Evolutionary conservation across 257 asterid genomes (phyloP).

Genomic region (Capsicum rhomboideum): DNA sequence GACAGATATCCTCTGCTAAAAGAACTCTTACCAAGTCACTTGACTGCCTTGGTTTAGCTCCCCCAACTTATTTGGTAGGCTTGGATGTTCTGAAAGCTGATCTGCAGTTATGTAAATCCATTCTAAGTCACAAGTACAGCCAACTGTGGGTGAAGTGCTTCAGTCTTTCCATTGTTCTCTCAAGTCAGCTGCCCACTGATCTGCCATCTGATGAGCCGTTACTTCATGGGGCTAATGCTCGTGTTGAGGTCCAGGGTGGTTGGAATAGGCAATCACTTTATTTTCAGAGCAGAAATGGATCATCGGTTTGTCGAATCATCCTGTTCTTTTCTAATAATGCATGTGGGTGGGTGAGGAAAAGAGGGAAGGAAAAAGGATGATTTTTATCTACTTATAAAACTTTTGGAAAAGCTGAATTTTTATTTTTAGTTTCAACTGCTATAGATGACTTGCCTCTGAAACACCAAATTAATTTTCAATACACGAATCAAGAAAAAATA

Average conservation of each 20-base stretch:
- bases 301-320: slow-evolving; percentile 25
- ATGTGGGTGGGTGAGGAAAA: background rate
- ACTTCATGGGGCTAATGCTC: slow-evolving; percentile 36
- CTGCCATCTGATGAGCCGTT: slow-evolving; percentile 23
- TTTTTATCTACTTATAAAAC: background rate
- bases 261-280: slow-evolving; percentile 29
- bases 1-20: slow-evolving; percentile 1
- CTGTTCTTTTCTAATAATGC: background rate
- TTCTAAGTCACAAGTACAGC: slow-evolving; percentile 18
- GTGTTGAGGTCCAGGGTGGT: slow-evolving; percentile 29
- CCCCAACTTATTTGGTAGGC: slow-evolving; percentile 35
- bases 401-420: background rate
- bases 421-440: background rate
- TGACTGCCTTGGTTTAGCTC: slow-evolving; percentile 13
- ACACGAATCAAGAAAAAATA: background rate
- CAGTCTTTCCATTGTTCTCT: slow-evolving; percentile 35
- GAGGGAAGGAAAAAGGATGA: background rate
- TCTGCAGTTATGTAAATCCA: slow-evolving; percentile 12
- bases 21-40: slow-evolving; percentile 14
- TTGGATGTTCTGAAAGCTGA: slow-evolving; percentile 30
- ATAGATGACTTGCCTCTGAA: background rate
- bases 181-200: slow-evolving; percentile 27
- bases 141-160: slow-evolving; percentile 31
- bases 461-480: background rate
- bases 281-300: slow-evolving; percentile 30